Percentiles rank a stretch among this genome's conserved stretches.
phyloP scores from a whole-genome alignment of 176 grass and related monocot genomes.

The Avena atlantica region DNA sequence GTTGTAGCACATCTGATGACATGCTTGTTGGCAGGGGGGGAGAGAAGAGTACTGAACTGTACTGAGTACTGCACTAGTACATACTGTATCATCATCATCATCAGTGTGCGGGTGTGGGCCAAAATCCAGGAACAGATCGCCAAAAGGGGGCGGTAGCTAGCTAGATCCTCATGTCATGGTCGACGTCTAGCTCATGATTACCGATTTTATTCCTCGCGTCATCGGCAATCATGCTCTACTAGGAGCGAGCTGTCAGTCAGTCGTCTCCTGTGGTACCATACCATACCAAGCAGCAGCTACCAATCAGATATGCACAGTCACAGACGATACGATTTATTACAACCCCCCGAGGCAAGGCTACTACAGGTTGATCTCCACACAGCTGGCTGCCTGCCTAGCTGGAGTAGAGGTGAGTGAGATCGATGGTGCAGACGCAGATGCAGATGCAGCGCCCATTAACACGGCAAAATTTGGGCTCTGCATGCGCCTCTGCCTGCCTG shows the following conservation, averaged over 20 bases:
- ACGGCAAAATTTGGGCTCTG: constrained; percentile 12
- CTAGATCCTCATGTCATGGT: not conserved
- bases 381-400: not conserved
- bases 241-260: not conserved
- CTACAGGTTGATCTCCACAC: not conserved
- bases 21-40: not conserved
- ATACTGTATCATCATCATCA: not conserved
- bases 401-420: not conserved
- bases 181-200: not conserved
- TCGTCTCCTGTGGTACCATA: not conserved
- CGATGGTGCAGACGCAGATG: not conserved
- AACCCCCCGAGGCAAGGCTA: not conserved
- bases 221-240: not conserved
- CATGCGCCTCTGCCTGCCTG: too few relatives aligned
- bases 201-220: constrained; percentile 2
- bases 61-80: not conserved
- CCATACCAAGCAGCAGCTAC: not conserved
- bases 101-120: not conserved
- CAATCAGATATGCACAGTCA: not conserved
- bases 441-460: constrained; percentile 1
- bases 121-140: not conserved
- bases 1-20: not conserved
- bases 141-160: not conserved
- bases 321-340: not conserved
- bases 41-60: not conserved